These are phyloP conservation scores for Hypholoma fasciculare DNA, from an alignment of 768 basidiomycete species.

Conservation along the genomic window DNA sequence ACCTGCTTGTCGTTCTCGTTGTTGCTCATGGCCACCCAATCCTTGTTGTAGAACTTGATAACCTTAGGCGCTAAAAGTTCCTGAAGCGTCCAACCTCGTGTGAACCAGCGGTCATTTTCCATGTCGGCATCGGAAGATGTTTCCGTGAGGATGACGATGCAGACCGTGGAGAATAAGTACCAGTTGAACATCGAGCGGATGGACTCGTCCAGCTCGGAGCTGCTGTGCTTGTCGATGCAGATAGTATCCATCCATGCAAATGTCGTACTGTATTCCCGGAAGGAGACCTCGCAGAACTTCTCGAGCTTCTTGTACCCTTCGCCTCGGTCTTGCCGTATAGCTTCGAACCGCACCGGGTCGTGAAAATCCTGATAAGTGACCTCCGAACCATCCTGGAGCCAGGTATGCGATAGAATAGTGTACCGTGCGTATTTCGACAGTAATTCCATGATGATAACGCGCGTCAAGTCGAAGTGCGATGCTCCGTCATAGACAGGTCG, in stretches of 20 bases:
- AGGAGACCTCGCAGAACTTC: neutral
- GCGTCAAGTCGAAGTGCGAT: neutral
- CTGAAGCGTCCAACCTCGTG: slow-evolving; percentile 4
- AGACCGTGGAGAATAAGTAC: neutral
- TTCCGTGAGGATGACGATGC: neutral
- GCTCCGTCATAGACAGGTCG: neutral
- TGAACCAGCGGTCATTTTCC: slow-evolving; percentile 4
- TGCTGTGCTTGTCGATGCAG: slow-evolving; percentile 5
- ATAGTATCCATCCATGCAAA: slow-evolving; percentile 6
- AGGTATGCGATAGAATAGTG: slow-evolving; percentile 1
- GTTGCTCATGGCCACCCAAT: neutral
- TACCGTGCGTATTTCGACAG: neutral
- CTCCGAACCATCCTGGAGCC: slow-evolving; percentile 3
- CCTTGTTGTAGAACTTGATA: slow-evolving; percentile 1
- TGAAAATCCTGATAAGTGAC: neutral
- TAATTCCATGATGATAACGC: neutral
- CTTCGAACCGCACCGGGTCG: neutral
- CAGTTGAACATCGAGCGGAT: slow-evolving; percentile 2
- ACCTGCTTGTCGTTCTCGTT: neutral
- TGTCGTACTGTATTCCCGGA: neutral
- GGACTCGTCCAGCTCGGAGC: slow-evolving; percentile 5
- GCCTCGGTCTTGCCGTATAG: neutral
- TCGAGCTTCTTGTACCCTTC: slow-evolving; percentile 1
- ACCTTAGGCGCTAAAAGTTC: neutral
- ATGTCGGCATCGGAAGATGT: neutral